These are phyloP conservation scores for Penicillium sp. DNA, from an alignment of 2,329 filamentous ascomycete genomes.

Conservation along the genomic window DNA sequence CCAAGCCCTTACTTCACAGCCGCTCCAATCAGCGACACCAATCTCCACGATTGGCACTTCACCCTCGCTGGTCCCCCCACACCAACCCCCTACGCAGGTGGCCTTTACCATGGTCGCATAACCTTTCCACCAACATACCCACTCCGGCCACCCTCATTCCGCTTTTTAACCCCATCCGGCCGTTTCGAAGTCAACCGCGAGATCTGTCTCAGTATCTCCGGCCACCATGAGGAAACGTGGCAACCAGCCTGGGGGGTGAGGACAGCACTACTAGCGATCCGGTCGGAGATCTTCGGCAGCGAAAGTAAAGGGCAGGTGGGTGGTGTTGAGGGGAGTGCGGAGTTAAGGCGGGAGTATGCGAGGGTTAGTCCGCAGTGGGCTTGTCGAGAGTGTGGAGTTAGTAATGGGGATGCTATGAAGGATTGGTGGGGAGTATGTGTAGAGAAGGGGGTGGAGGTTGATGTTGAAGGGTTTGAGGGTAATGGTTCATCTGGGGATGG, in stretches of 20 bases:
- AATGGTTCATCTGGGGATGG: constrained; percentile 46
- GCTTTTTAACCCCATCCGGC: constrained; percentile 87
- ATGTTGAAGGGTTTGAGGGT: constrained; percentile 51
- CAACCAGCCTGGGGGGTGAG: constrained; percentile 96
- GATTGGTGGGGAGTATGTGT: constrained; percentile 30
- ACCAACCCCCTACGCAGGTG: constrained; percentile 72
- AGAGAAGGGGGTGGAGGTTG: constrained; percentile 31
- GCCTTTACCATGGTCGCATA: constrained; percentile 95
- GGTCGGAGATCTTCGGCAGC: constrained; percentile 85
- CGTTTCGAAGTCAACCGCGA: constrained; percentile 96
- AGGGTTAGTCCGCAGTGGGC: constrained; percentile 63
- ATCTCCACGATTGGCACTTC: constrained; percentile 99
- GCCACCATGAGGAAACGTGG: constrained; percentile 98
- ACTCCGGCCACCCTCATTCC: constrained; percentile 88
- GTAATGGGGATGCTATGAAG: constrained; percentile 48
- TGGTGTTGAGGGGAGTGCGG: constrained; percentile 74
- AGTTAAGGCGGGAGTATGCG: constrained; percentile 69
- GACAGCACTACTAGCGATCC: constrained; percentile 76
- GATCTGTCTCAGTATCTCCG: constrained; percentile 91
- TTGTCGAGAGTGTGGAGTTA: constrained; percentile 67
- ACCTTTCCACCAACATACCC: constrained; percentile 87
- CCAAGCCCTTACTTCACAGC: constrained; percentile 86
- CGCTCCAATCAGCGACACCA: constrained; percentile 72
- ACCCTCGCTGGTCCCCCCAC: constrained; percentile 86
- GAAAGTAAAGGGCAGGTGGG: constrained; percentile 86